Conservation (phyloP, 2,329 filamentous ascomycete species). For the Neurospora sp. region DNA sequence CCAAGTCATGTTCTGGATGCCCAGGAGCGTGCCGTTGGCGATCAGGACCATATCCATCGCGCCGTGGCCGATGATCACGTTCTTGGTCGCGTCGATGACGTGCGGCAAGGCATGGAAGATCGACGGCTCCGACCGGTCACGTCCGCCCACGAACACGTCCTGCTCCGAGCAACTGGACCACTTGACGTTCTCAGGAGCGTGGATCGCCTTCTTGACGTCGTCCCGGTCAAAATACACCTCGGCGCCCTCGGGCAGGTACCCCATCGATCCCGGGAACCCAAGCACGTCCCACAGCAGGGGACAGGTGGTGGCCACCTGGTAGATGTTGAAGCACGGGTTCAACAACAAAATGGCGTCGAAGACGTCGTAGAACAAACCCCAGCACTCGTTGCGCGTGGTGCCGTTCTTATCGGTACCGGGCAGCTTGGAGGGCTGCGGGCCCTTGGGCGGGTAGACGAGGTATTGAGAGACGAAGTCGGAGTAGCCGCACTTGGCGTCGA, state of each 20-base stretch:
- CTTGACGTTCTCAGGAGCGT: constrained; percentile 53
- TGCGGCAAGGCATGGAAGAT: constrained; percentile 51
- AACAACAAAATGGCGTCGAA: constrained; percentile 39
- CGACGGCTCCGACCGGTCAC: constrained; percentile 44
- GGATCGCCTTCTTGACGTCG: constrained; percentile 62
- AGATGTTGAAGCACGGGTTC: constrained; percentile 75
- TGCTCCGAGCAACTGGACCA: constrained; percentile 17
- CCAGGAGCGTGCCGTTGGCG: constrained; percentile 58
- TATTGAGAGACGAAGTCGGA: constrained; percentile 48
- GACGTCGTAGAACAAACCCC: constrained; percentile 45
- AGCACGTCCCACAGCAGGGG: constrained; percentile 60
- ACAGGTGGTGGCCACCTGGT: constrained; percentile 63
- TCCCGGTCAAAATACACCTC: constrained; percentile 59
- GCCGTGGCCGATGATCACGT: constrained; percentile 66
- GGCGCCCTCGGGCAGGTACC: constrained; percentile 53
- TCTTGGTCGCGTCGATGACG: constrained; percentile 63
- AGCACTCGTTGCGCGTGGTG: constrained; percentile 37
- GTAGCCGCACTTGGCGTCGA: constrained; percentile 51
- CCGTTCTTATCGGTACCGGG: constrained; percentile 33
- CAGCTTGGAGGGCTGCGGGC: constrained; percentile 40
- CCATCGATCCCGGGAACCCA: constrained; percentile 54
- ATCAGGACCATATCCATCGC: constrained; percentile 58
- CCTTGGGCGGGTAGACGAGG: constrained; percentile 58
- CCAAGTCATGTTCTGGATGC: constrained; percentile 77
- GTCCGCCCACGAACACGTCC: constrained; percentile 28